A percentile compares a stretch with the other conserved stretches of the same genome.
These are phyloP conservation scores for Leishmania martiniquensis DNA, from an alignment of 208 protist species.

Conservation along the genomic window DNA sequence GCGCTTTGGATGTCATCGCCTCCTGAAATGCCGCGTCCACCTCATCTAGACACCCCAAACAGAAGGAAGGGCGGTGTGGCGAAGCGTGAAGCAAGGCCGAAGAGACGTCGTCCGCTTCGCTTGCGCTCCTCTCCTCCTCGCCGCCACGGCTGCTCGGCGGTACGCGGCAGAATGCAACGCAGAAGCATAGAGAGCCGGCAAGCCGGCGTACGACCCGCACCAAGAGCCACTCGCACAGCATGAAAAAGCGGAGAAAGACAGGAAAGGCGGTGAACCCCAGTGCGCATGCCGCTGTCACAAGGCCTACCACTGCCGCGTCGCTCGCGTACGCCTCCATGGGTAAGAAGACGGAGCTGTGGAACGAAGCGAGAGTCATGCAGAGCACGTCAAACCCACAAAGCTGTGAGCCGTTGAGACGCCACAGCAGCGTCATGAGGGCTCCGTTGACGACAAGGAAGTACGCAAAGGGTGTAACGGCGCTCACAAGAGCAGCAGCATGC, in stretches of 20 bases:
- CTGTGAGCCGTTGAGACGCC: constrained; percentile 42
- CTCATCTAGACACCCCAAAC: constrained; percentile 9
- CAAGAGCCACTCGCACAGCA: constrained; percentile 43
- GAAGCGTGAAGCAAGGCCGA: background rate
- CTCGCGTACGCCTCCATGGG: constrained; percentile 58
- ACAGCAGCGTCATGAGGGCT: constrained; percentile 42
- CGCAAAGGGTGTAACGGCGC: constrained; percentile 42
- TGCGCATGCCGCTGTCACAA: constrained; percentile 55
- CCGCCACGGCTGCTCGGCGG: background rate
- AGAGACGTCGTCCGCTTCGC: constrained; percentile 9
- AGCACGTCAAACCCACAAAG: constrained; percentile 40
- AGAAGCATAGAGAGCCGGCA: background rate
- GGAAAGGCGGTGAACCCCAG: constrained; percentile 80
- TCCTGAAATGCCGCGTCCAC: constrained; percentile 62
- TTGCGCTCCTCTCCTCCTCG: background rate
- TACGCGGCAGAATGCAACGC: background rate
- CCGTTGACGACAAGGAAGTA: constrained; percentile 58
- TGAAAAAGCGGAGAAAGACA: constrained; percentile 59
- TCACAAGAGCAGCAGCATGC: constrained; percentile 54
- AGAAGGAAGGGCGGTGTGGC: background rate
- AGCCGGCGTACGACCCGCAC: constrained; percentile 15
- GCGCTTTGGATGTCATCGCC: constrained; percentile 47
- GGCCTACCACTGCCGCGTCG: constrained; percentile 47
- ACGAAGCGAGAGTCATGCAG: constrained; percentile 55
- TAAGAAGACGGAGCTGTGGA: constrained; percentile 76